These are phyloP conservation scores for Ophiocordyceps unilateralis DNA, from an alignment of 2,329 filamentous ascomycete species.

Conservation along the genomic window DNA sequence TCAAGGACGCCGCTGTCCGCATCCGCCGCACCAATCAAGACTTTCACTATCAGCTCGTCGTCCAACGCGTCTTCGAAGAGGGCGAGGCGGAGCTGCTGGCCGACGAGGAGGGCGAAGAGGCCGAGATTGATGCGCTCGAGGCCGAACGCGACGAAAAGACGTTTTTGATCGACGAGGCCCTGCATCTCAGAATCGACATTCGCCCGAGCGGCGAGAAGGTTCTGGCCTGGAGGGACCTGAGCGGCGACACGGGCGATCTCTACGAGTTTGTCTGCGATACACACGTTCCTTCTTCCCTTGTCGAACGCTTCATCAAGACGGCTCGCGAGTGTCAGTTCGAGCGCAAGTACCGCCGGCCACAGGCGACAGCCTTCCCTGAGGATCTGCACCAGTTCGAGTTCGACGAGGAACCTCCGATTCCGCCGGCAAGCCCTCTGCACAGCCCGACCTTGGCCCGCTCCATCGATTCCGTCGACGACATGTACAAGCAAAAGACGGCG, in stretches of 20 bases:
- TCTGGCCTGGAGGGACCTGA: constrained; percentile 87
- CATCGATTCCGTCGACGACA: constrained; percentile 38
- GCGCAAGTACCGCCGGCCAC: constrained; percentile 70
- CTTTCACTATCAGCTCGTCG: constrained; percentile 91
- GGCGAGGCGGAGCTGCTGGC: constrained; percentile 83
- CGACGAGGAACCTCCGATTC: constrained; percentile 43
- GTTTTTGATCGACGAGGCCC: constrained; percentile 81
- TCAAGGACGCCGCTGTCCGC: constrained; percentile 85
- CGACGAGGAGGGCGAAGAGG: constrained; percentile 78
- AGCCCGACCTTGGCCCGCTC: constrained; percentile 37
- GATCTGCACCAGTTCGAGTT: constrained; percentile 78
- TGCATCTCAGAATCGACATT: constrained; percentile 74
- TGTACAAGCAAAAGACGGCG: constrained; percentile 29
- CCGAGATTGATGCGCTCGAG: constrained; percentile 53
- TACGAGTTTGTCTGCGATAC: constrained; percentile 94
- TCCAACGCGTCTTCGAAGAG: constrained; percentile 93
- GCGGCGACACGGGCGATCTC: constrained; percentile 84
- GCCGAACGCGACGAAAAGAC: constrained; percentile 91
- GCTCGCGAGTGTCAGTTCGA: constrained; percentile 95
- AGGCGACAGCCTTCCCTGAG: constrained; percentile 62
- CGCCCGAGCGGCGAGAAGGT: constrained; percentile 69
- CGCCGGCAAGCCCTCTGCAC: constrained; percentile 44
- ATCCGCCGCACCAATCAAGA: constrained; percentile 89
- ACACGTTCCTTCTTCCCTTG: constrained; percentile 50
- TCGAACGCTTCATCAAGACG: constrained; percentile 64